Conservation (phyloP, 2,329 filamentous ascomycete species). For the Hymenoscyphus salicellus region DNA sequence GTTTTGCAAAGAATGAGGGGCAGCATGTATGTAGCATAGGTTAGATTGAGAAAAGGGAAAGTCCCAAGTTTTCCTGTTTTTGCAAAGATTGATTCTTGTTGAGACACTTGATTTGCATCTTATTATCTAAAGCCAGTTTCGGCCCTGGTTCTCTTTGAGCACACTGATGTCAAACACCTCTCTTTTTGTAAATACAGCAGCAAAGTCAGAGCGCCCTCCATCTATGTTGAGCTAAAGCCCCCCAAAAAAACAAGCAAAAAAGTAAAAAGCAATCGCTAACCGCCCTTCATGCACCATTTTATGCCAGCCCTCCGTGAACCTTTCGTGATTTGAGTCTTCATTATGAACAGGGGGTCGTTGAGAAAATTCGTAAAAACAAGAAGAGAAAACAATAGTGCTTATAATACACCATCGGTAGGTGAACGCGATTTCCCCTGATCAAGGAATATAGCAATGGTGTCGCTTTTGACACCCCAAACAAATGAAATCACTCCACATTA, state of each 20-base stretch:
- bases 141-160: background rate
- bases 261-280: conserved; percentile 16
- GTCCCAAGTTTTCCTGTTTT: conserved; percentile 1
- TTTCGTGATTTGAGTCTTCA: conserved; percentile 11
- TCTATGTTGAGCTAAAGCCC: conserved; percentile 5
- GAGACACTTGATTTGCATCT: conserved; percentile 15
- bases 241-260: conserved; percentile 3
- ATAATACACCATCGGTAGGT: too few species aligned
- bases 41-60: background rate
- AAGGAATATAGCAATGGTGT: background rate
- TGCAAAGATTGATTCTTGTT: background rate
- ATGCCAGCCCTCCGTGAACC: conserved; percentile 7
- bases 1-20: too few species aligned
- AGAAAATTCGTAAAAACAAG: conserved; percentile 15
- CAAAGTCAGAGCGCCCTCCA: conserved; percentile 9
- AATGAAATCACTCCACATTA: background rate
- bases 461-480: background rate
- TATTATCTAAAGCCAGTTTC: conserved; percentile 14
- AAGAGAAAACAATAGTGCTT: conserved; percentile 3
- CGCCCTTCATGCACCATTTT: conserved; percentile 16
- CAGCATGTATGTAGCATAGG: conserved; percentile 17
- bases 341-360: conserved; percentile 10
- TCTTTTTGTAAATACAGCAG: conserved; percentile 14
- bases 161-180: conserved; percentile 1
- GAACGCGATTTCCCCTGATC: background rate